Conservation (phyloP, 768 basidiomycete species). For the Pulveroboletus sp. region DNA sequence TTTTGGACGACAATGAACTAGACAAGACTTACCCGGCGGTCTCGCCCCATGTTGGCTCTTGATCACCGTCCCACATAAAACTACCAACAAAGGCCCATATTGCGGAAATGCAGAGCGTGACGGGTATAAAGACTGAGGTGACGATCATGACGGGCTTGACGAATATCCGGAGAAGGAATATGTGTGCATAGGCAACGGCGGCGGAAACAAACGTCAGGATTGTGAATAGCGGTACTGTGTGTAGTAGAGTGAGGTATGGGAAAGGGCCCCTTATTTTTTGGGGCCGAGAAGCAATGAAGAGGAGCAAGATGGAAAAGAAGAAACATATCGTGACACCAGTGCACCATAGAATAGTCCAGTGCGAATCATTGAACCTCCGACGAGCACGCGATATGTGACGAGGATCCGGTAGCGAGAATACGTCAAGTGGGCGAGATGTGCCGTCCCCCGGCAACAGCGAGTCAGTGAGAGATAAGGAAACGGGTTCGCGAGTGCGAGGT, state of each 20-base stretch:
- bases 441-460: constrained; percentile 78
- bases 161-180: constrained; percentile 75
- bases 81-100: constrained; percentile 82
- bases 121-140: constrained; percentile 74
- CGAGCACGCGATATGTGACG: constrained; percentile 60
- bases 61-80: constrained; percentile 56
- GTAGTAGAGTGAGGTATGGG: constrained; percentile 71
- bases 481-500: constrained; percentile 42
- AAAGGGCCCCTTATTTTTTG: constrained; percentile 19
- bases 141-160: constrained; percentile 80
- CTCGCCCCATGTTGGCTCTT: constrained; percentile 77
- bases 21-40: constrained; percentile 61
- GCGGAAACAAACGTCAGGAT: constrained; percentile 73
- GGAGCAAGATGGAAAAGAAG: constrained; percentile 60
- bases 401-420: constrained; percentile 78
- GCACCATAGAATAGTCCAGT: constrained; percentile 70
- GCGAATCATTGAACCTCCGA: constrained; percentile 71
- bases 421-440: constrained; percentile 56
- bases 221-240: constrained; percentile 74
- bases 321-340: constrained; percentile 56
- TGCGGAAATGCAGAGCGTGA: constrained; percentile 69
- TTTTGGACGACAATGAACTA: not conserved
- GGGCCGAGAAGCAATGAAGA: constrained; percentile 56
- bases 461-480: constrained; percentile 72
- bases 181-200: constrained; percentile 66